Base-by-base conservation (phyloP, 2,329 filamentous ascomycete species). In the Apiospora sp. region DNA sequence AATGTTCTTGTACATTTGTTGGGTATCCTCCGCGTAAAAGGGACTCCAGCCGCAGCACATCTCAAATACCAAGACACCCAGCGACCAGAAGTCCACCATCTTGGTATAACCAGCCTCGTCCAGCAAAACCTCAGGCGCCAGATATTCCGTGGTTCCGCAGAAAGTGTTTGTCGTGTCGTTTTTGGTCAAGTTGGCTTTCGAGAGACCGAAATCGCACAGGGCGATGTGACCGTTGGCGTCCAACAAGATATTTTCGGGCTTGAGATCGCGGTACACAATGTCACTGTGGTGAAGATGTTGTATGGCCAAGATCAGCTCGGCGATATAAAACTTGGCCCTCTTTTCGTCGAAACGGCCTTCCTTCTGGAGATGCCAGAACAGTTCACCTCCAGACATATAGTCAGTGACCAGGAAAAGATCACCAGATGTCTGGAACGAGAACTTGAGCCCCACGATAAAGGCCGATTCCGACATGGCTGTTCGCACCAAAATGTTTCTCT, bases 1-100 rank as follows among this genome's bases (percentile, higher is more conserved):
- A 81, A 99, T 99, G 85, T 99, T 99, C 87, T 99, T 99, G 87
- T 99, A 99, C 96, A 99, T 99, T 83, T 99, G 96, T 83, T 99
- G 96, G 0, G 96, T 99, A 80, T 99, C 96, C 80, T 99, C 96
- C 72, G 96, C 96, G 78, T 98, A 99, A 84, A 99, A 99, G 0
- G 96, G 96, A 79, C 95, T 98, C 96, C 96, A 99, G 46, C 96
- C 96, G 79, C 96, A 99, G 86, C 96, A 99, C 96, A 99, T 99
- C 83, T 99, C 96, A 79, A 99, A 99, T 1, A 99, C 96, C 71
- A 99, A 87, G 68, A 99, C 96, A 72, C 96, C 96, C 16, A 99
- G 88, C 1, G 96, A 99, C 96, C 96, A 99, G 83, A 98, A 99
- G 82, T 99, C 96, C 8, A 99, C 96, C 96, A 99, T 98, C 86